These are phyloP conservation scores for Stephania japonica DNA, from an alignment of 164 flowering plant species.

Conservation along the genomic window DNA sequence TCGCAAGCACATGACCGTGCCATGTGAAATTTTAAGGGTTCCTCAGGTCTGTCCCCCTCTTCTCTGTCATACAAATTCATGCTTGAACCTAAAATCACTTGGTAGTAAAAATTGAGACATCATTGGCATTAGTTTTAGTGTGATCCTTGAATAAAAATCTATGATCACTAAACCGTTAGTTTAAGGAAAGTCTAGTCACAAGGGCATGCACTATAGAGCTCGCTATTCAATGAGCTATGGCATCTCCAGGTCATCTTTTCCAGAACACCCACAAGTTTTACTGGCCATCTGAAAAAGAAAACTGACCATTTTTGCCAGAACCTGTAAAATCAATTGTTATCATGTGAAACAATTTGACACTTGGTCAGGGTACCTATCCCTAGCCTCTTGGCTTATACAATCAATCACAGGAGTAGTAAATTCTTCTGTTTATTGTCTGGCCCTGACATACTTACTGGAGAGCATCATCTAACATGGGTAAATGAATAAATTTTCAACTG, in stretches of 20 bases:
- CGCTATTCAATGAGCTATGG: background rate
- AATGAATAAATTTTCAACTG: too few relatives aligned
- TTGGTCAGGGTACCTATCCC: background rate
- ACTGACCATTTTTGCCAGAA: constrained; percentile 1
- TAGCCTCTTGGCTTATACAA: background rate
- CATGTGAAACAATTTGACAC: constrained; percentile 8
- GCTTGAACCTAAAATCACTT: background rate
- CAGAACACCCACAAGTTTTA: background rate
- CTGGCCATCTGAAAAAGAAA: constrained; percentile 3
- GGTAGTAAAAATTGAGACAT: background rate
- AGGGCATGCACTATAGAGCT: background rate
- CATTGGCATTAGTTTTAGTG: background rate
- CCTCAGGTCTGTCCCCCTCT: constrained; percentile 61
- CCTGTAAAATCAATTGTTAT: background rate
- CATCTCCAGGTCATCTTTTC: background rate
- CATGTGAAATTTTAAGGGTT: constrained; percentile 88
- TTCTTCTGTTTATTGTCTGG: background rate
- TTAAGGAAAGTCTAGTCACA: background rate
- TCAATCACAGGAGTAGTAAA: background rate
- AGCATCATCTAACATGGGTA: too few relatives aligned
- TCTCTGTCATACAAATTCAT: background rate
- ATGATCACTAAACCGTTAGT: background rate
- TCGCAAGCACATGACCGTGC: constrained; percentile 80
- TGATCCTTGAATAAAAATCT: background rate
- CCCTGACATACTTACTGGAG: background rate